Percentiles rank a stretch among this genome's conserved stretches.
These are phyloP conservation scores for Aspergillus nomiae DNA, from an alignment of 2,329 filamentous ascomycete genomes.

Conservation along the genomic window DNA sequence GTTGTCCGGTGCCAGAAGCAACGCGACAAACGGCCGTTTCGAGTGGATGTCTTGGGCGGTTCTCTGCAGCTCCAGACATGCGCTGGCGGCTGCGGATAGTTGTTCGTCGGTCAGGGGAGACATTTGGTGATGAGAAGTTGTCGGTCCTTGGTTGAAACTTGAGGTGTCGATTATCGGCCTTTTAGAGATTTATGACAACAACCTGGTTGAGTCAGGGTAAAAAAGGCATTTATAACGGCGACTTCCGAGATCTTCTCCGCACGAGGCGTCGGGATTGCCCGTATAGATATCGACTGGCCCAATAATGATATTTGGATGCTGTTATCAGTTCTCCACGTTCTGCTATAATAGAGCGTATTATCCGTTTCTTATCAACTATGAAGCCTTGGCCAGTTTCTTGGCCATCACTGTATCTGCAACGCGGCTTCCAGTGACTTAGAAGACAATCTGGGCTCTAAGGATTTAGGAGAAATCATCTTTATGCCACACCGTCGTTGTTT, in stretches of 20 bases:
- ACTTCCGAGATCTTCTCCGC: neutral
- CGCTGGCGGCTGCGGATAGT: constrained; percentile 42
- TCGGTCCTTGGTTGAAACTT: neutral
- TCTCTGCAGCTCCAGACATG: constrained; percentile 47
- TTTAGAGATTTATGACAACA: neutral
- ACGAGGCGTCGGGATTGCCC: neutral
- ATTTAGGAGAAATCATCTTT: too few relatives aligned
- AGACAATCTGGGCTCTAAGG: too few relatives aligned
- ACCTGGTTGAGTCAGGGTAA: too few relatives aligned
- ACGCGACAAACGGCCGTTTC: constrained; percentile 54
- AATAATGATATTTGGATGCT: neutral
- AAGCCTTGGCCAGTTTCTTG: too few relatives aligned
- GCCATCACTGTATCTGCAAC: too few relatives aligned
- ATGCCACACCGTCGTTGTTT: too few relatives aligned
- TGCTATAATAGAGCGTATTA: too few relatives aligned
- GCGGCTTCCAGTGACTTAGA: too few relatives aligned
- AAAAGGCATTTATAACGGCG: neutral
- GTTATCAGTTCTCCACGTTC: too few relatives aligned
- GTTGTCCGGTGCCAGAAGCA: constrained; percentile 54
- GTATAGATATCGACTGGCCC: neutral
- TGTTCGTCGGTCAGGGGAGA: constrained; percentile 40
- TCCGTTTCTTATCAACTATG: too few relatives aligned
- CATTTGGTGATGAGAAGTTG: neutral
- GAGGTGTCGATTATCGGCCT: neutral
- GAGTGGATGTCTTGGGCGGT: constrained; percentile 45